Conservation (phyloP, 2,329 filamentous ascomycete genomes). For the Botrytis tulipae region DNA sequence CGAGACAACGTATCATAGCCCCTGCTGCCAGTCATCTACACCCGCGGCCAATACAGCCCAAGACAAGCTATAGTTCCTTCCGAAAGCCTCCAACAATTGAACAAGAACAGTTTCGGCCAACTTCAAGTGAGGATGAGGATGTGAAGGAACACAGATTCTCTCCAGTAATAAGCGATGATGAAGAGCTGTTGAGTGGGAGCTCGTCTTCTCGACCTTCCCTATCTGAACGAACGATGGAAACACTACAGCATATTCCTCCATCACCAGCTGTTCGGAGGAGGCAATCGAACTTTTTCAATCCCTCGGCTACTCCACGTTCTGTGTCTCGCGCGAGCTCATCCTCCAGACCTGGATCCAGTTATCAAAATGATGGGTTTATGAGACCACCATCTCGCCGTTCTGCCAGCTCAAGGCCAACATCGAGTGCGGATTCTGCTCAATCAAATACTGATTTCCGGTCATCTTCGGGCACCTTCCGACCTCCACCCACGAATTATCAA, state of each 20-base stretch:
- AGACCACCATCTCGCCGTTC: conserved; percentile 48
- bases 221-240: conserved; percentile 83
- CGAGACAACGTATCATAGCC: conserved; percentile 8
- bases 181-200: conserved; percentile 1
- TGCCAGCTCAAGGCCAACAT: conserved; percentile 53
- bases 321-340: conserved; percentile 28
- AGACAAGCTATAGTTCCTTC: conserved; percentile 29
- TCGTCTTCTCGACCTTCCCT: conserved; percentile 53
- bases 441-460: conserved; percentile 44
- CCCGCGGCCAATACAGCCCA: conserved; percentile 22
- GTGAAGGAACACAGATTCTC: conserved; percentile 11
- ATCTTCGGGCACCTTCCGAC: conserved; percentile 46
- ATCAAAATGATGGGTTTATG: conserved; percentile 58
- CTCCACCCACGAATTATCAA: conserved; percentile 45
- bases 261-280: conserved; percentile 69
- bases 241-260: conserved; percentile 71
- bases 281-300: conserved; percentile 70
- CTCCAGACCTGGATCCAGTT: conserved; percentile 50
- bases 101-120: conserved; percentile 5
- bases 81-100: conserved; percentile 21
- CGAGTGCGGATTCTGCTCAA: conserved; percentile 49
- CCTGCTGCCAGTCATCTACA: conserved; percentile 12
- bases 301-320: conserved; percentile 58
- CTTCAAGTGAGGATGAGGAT: conserved; percentile 23
- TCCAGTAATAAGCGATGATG: conserved; percentile 16